Evolutionary conservation across 2,329 filamentous ascomycete genomes (phyloP).

Genomic region (Botrytis galanthina): DNA sequence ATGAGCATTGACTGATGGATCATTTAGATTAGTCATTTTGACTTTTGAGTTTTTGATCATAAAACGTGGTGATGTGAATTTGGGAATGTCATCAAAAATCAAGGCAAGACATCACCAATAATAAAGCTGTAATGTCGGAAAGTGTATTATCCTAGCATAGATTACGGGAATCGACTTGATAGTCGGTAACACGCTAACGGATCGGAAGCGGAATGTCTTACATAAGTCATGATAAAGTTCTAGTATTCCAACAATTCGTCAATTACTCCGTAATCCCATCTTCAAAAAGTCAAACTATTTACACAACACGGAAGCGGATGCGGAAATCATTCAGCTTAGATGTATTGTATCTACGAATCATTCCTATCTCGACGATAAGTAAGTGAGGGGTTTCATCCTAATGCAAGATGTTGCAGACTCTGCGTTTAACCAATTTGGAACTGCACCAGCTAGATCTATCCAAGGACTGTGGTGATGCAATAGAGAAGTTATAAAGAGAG

Average conservation of each 20-base stretch:
- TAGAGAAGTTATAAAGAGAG: slow-evolving; percentile 10
- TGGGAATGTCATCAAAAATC: not conserved
- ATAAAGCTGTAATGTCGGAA: not conserved
- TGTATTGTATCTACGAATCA: not conserved
- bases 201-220: slow-evolving; percentile 8
- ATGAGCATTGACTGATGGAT: not conserved
- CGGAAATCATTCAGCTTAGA: not conserved
- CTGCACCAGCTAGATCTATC: not conserved
- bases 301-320: slow-evolving; percentile 18
- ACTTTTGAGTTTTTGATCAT: not conserved
- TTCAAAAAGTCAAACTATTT: not conserved
- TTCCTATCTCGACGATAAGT: slow-evolving; percentile 13
- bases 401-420: not conserved
- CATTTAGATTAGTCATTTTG: not conserved
- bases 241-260: not conserved
- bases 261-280: slow-evolving; percentile 9
- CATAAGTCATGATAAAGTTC: not conserved
- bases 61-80: not conserved
- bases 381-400: not conserved
- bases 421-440: slow-evolving; percentile 5
- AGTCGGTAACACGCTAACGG: not conserved
- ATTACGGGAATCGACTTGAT: not conserved
- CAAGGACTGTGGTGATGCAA: not conserved
- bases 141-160: not conserved
- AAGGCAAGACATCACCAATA: not conserved